Percentiles rank a stretch among this genome's conserved stretches.
These are phyloP conservation scores for Fagopyrum homotropicum DNA, from an alignment of 148 eudicot genomes.

Conservation along the genomic window DNA sequence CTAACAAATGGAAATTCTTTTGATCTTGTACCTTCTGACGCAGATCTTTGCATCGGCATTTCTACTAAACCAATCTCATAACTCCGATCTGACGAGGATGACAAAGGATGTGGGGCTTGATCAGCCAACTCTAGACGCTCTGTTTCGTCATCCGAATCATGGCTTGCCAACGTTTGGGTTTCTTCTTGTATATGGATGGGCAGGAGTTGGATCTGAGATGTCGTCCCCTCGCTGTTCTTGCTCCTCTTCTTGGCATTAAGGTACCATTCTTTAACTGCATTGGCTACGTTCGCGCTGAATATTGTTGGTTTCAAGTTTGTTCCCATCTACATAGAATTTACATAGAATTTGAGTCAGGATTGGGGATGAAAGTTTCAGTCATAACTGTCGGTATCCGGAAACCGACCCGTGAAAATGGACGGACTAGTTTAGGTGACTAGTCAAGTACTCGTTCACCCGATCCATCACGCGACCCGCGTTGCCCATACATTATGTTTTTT, in stretches of 20 bases:
- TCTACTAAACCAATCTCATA: background rate
- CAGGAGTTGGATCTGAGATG: background rate
- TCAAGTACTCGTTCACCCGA: no score
- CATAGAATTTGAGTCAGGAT: no score
- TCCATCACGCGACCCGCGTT: no score
- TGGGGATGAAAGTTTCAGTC: no score
- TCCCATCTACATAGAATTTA: slow-evolving; percentile 30
- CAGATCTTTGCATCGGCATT: background rate
- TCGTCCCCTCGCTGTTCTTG: background rate
- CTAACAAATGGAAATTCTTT: background rate
- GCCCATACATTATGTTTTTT: no score
- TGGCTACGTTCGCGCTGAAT: slow-evolving; percentile 36
- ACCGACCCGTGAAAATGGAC: no score
- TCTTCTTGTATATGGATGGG: background rate
- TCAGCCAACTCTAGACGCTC: background rate
- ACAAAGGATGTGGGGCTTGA: background rate
- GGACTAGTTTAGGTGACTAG: no score
- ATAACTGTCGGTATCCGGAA: no score
- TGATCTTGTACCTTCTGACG: background rate
- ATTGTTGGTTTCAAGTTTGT: slow-evolving; percentile 45
- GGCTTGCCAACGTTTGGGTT: background rate
- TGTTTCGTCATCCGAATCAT: background rate
- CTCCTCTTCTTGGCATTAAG: slow-evolving; percentile 10
- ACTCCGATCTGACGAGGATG: background rate
- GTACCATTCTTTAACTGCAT: slow-evolving; percentile 38